Percentiles rank a stretch among this genome's conserved stretches.
Conservation (phyloP, 2,329 filamentous ascomycete genomes). For the Aspergillus phoenicis region DNA sequence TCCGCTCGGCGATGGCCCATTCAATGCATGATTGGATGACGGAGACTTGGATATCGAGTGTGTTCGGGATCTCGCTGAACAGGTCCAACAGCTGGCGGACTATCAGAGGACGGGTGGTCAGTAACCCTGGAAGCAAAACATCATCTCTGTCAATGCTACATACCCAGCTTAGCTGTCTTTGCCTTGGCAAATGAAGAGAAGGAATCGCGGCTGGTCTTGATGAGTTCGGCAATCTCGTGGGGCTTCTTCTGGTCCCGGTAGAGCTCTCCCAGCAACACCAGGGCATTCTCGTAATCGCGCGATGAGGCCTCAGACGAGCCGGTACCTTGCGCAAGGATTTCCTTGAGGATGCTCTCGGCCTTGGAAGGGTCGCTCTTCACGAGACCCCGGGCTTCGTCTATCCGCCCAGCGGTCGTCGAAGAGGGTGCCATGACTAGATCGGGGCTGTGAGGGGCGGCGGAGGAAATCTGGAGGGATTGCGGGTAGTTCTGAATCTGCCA, state of each 20-base stretch:
- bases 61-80: constrained; percentile 90
- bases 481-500: constrained; percentile 4
- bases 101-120: constrained; percentile 40
- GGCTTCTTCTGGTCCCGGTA: constrained; percentile 81
- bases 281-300: constrained; percentile 85
- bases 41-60: constrained; percentile 87
- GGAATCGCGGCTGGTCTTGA: constrained; percentile 85
- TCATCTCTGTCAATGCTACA: constrained; percentile 31
- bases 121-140: not conserved
- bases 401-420: constrained; percentile 62
- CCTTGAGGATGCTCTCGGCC: constrained; percentile 85
- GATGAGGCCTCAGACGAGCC: constrained; percentile 83
- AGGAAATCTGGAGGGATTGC: constrained; percentile 12
- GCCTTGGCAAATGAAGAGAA: constrained; percentile 97
- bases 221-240: constrained; percentile 83
- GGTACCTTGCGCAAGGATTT: constrained; percentile 82
- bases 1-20: constrained; percentile 93
- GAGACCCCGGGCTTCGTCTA: constrained; percentile 87
- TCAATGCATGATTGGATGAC: constrained; percentile 99
- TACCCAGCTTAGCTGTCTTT: constrained; percentile 97
- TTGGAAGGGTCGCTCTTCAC: constrained; percentile 77
- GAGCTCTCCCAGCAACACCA: constrained; percentile 87
- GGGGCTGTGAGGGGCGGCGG: constrained; percentile 12
- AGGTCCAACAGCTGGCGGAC: constrained; percentile 96
- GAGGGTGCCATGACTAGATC: constrained; percentile 49